These are phyloP conservation scores for Linnemannia exigua DNA, from an alignment of 192 early-diverging fungal species.

Conservation along the genomic window DNA sequence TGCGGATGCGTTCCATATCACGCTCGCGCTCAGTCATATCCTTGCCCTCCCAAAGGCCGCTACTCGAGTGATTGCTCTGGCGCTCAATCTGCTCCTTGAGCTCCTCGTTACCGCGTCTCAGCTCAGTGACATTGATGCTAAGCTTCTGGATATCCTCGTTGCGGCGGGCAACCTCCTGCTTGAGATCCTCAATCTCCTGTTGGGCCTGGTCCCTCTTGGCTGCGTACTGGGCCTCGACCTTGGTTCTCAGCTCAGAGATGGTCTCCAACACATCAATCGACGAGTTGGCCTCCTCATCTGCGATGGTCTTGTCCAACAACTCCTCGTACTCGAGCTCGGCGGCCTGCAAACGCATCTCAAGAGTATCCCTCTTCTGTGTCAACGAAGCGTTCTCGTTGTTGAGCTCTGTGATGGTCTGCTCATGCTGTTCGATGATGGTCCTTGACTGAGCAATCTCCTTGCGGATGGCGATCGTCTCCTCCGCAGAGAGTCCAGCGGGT, in stretches of 20 bases:
- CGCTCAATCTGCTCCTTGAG: conserved; percentile 66
- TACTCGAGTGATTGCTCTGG: conserved; percentile 38
- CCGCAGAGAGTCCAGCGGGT: conserved; percentile 69
- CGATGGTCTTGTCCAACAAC: conserved; percentile 78
- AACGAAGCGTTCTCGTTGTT: conserved; percentile 71
- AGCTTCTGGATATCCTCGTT: conserved; percentile 75
- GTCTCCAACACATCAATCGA: conserved; percentile 75
- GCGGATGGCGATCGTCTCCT: conserved; percentile 77
- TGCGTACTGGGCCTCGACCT: conserved; percentile 89
- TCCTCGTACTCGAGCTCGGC: conserved; percentile 90
- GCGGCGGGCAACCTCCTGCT: conserved; percentile 76
- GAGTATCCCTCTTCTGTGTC: conserved; percentile 71
- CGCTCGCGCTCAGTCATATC: conserved; percentile 75
- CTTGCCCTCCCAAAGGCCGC: conserved; percentile 56
- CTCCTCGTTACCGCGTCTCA: conserved; percentile 73
- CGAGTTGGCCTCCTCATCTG: conserved; percentile 75
- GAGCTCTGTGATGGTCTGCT: conserved; percentile 72
- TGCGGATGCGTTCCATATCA: conserved; percentile 84
- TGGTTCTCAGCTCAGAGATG: conserved; percentile 85
- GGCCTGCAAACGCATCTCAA: conserved; percentile 76
- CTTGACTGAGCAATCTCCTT: conserved; percentile 80
- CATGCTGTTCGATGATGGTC: conserved; percentile 71
- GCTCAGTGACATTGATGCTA: conserved; percentile 69
- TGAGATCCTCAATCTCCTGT: conserved; percentile 81
- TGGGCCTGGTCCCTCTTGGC: conserved; percentile 82